Conservation (phyloP, 2,329 filamentous ascomycete species). For the Aspergillus japonicus region DNA sequence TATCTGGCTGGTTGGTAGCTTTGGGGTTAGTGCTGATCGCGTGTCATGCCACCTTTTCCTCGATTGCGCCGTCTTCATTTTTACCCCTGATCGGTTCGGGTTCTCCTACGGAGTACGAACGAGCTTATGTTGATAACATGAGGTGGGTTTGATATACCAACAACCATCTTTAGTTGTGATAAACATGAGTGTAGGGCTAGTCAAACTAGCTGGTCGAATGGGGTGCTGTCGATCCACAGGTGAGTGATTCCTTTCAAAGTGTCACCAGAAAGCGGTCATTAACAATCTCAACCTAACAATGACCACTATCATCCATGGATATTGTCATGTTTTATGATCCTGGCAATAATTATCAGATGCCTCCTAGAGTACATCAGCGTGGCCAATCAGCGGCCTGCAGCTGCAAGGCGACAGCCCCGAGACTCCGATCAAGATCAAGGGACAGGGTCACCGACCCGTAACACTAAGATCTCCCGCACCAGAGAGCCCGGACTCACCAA, state of each 20-base stretch:
- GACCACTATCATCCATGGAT: no score
- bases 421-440: not conserved
- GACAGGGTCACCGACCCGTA: not conserved
- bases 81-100: not conserved
- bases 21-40: constrained; percentile 1
- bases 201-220: not conserved
- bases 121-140: not conserved
- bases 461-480: no score
- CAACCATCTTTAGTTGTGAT: not conserved
- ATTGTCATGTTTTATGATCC: no score
- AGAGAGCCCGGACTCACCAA: no score
- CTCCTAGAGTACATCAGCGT: not conserved
- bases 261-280: no score
- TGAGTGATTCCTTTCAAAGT: no score
- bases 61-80: not conserved
- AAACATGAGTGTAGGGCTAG: not conserved
- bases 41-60: not conserved
- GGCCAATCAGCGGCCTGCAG: not conserved
- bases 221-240: not conserved
- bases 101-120: not conserved
- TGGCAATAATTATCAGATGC: no score
- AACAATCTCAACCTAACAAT: no score
- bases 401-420: not conserved
- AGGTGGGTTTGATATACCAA: no score
- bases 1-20: not conserved